Evolutionary conservation across 1,139 yeast genomes (phyloP).

Genomic region (Starmera stellimalicola): DNA sequence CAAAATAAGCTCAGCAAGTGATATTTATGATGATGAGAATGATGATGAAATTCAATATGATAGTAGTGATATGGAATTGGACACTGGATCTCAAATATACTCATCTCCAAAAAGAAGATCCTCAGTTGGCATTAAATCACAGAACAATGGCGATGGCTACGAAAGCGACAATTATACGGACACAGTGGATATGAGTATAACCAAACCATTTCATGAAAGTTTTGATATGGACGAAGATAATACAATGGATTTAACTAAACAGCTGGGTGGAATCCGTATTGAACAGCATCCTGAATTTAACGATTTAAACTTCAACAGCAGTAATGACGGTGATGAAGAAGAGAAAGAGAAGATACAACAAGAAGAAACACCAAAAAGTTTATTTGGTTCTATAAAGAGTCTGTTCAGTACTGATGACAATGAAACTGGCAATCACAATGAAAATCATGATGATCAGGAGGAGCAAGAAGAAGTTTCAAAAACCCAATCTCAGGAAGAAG

Average conservation of each 20-base stretch:
- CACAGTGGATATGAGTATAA: slow-evolving; percentile 14
- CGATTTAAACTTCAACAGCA: neutral
- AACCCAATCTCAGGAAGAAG: slow-evolving; percentile 5
- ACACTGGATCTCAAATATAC: slow-evolving; percentile 14
- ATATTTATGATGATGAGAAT: slow-evolving; percentile 1
- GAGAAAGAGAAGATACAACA: slow-evolving; percentile 1
- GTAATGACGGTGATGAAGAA: slow-evolving; percentile 1
- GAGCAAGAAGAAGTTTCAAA: neutral
- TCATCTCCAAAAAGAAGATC: slow-evolving; percentile 15
- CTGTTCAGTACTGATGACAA: slow-evolving; percentile 15
- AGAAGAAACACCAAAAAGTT: slow-evolving; percentile 8
- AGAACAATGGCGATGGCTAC: slow-evolving; percentile 12
- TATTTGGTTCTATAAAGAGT: slow-evolving; percentile 18
- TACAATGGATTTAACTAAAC: slow-evolving; percentile 24
- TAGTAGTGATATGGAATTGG: slow-evolving; percentile 19
- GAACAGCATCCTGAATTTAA: slow-evolving; percentile 1
- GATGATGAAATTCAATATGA: slow-evolving; percentile 13
- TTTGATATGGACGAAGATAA: slow-evolving; percentile 10
- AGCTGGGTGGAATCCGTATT: slow-evolving; percentile 13
- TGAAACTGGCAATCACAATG: slow-evolving; percentile 3
- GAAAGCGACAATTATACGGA: slow-evolving; percentile 14
- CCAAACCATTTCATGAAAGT: slow-evolving; percentile 8
- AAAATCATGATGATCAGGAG: neutral
- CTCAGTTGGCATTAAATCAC: slow-evolving; percentile 10
- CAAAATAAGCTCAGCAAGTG: neutral